A percentile compares a stretch with the other conserved stretches of the same genome.
Conservation (phyloP, 2,329 filamentous ascomycete species). For the Endocalyx cinctus region DNA sequence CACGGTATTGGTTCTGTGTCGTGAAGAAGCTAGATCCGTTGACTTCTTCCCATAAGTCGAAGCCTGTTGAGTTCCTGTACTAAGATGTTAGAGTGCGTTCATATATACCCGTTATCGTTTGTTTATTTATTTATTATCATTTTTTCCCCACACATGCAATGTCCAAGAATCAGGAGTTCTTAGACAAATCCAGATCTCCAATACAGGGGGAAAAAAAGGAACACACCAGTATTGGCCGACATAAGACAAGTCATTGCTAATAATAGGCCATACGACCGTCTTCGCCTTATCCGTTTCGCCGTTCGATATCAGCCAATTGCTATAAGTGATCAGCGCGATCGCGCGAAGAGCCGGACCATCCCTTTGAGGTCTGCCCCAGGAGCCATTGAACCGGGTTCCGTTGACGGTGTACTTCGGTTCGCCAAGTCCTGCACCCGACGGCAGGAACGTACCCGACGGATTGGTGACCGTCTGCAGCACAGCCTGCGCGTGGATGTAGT, state of each 20-base stretch:
- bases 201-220: not conserved
- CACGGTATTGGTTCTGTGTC: slow-evolving; percentile 49
- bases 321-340: slow-evolving; percentile 50
- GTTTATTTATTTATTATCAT: no score
- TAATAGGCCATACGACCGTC: slow-evolving; percentile 48
- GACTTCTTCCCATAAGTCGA: slow-evolving; percentile 59
- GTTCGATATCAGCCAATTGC: slow-evolving; percentile 44
- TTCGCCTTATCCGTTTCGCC: slow-evolving; percentile 35
- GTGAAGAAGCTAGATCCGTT: slow-evolving; percentile 56
- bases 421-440: slow-evolving; percentile 42
- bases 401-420: slow-evolving; percentile 54
- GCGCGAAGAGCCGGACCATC: slow-evolving; percentile 58
- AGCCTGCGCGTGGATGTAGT: slow-evolving; percentile 50
- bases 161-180: no score
- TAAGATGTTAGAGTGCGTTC: no score
- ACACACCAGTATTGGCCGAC: slow-evolving; percentile 44
- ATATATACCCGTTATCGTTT: no score
- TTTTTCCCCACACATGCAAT: no score
- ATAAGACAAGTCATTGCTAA: slow-evolving; percentile 53
- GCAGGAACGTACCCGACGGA: slow-evolving; percentile 43
- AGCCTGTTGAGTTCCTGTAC: slow-evolving; percentile 47
- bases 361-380: slow-evolving; percentile 55
- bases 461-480: slow-evolving; percentile 47
- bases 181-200: slow-evolving; percentile 2
- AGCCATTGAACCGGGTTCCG: slow-evolving; percentile 42